Base-by-base conservation (phyloP, 192 early-diverging fungal species). In the Spizellomyces punctatus region DNA sequence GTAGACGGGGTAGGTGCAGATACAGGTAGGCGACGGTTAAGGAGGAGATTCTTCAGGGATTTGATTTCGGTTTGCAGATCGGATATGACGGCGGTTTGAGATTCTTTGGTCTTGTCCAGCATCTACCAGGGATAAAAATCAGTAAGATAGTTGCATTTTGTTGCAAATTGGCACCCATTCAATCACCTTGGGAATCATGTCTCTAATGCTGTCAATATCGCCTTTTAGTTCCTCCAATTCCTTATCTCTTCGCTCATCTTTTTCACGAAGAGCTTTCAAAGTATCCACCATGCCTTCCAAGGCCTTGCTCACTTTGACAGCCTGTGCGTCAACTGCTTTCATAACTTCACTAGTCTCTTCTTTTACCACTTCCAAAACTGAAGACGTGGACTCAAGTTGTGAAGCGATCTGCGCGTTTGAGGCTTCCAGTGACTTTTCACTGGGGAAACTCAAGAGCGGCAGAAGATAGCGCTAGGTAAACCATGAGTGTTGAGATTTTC, bases 1-100 rank as follows among this genome's bases (percentile, higher is more conserved):
- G 46, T 16, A 9, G 69, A 71, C 17, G 69, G 17, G 60, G 9
- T 50, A 14, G 67, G 43, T 42, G 60, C n/a, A 43, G 60, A 8
- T 6, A 48, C 47, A 7, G 74, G 67, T 8, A 76, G 10, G 14
- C 75, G 67, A 49, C 95, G 89, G 77, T 90, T 98, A 41, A 96
- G 73, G 57, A 99, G 78, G 67, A 99, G 83, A 66, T 89, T 94
- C 70, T 96, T 94, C 46, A 99, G 83, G 19, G 92, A 94, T 76
- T 95, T 96, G 77, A 99, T 88, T 77, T 99, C 97, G 21, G 85
- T 85, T 80, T 99, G 97, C 21, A 99, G 83, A 45, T 98, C 94
- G 43, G 79, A 76, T 63, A 94, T 73, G 9, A 89, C 79, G 48
- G 81, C 77, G 7, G 77, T 74, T 72, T 95, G 91, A 8, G 86